These are phyloP conservation scores for Mycena rebaudengoi DNA, from an alignment of 768 basidiomycete genomes.

Conservation along the genomic window DNA sequence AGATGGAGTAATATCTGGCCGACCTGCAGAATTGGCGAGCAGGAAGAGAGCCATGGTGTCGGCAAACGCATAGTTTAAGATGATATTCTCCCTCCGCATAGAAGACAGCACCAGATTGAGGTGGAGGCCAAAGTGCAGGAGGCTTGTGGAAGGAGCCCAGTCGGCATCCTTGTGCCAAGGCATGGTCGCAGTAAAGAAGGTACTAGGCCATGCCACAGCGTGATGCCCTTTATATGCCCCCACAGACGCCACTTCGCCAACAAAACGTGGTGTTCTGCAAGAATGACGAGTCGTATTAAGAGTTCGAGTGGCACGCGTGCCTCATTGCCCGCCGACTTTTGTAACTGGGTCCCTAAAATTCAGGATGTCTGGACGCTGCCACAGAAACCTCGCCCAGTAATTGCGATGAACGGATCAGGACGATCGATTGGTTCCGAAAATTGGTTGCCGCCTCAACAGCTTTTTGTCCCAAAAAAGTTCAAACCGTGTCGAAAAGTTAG, in stretches of 20 bases:
- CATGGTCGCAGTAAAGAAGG: neutral
- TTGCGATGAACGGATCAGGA: neutral
- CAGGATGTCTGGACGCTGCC: no score
- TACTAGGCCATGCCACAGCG: neutral
- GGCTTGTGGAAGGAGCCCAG: neutral
- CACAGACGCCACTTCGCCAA: conserved; percentile 8
- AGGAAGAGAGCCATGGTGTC: neutral
- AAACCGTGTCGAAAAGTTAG: neutral
- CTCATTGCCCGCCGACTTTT: no score
- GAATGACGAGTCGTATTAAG: neutral
- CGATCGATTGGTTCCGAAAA: neutral
- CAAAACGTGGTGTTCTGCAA: conserved; percentile 1
- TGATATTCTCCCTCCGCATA: neutral
- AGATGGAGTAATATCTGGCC: neutral
- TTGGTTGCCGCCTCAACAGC: conserved; percentile 1
- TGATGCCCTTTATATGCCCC: neutral
- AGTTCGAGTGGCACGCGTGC: no score
- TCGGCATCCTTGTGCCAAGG: neutral
- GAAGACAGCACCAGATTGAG: neutral
- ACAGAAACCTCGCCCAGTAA: neutral
- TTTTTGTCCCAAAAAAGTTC: conserved; percentile 11
- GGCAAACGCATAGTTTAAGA: conserved; percentile 1
- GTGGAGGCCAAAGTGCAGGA: neutral
- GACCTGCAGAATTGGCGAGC: neutral
- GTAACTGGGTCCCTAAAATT: neutral